These are phyloP conservation scores for Teratosphaeria epicoccoides DNA, from an alignment of 2,329 filamentous ascomycete genomes.

Conservation along the genomic window DNA sequence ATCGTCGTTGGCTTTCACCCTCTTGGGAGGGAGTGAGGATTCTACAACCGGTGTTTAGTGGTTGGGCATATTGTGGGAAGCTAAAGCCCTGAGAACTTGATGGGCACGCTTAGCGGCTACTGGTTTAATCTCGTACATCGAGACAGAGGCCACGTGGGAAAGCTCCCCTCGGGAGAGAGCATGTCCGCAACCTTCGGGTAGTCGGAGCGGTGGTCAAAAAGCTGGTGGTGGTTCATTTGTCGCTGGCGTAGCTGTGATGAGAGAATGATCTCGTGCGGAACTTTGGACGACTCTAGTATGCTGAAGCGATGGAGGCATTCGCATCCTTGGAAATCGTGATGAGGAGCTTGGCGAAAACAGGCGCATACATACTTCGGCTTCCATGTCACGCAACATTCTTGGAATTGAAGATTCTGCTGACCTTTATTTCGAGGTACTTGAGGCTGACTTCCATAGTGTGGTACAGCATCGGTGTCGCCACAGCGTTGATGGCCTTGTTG, in stretches of 20 bases:
- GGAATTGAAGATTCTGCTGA: not conserved
- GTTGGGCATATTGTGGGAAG: too few species aligned
- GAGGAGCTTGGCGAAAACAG: not conserved
- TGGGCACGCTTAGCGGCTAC: not conserved
- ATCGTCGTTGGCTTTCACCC: too few species aligned
- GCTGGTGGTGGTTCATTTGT: not conserved
- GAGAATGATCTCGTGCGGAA: not conserved
- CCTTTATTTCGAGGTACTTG: not conserved
- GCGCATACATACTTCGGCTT: not conserved
- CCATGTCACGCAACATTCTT: not conserved
- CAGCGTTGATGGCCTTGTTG: not conserved
- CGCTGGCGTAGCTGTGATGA: not conserved
- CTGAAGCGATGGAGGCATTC: not conserved
- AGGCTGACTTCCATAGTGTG: not conserved
- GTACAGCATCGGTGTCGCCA: not conserved
- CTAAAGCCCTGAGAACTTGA: not conserved
- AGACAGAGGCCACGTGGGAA: not conserved
- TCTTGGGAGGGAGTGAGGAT: too few species aligned
- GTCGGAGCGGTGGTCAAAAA: not conserved
- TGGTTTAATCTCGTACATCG: not conserved
- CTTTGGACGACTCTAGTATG: not conserved
- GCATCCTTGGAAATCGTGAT: not conserved
- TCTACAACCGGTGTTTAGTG: too few species aligned
- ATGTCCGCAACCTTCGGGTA: not conserved
- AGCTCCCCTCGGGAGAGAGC: not conserved